Evolutionary conservation across 345 rosid genomes (phyloP).

Genomic region (Salix brachista): DNA sequence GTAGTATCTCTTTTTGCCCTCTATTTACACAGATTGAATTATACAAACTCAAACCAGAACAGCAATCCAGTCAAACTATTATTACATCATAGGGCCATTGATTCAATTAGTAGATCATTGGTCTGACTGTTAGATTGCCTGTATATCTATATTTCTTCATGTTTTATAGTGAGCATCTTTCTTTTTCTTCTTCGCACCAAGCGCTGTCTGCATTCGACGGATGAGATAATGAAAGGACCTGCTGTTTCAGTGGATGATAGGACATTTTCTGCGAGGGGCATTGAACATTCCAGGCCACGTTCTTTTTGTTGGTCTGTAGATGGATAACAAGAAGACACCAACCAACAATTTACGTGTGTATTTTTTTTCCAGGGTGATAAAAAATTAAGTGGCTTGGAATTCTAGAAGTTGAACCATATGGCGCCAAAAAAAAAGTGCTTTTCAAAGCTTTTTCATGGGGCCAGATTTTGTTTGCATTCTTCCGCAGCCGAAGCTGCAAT

Average conservation of each 20-base stretch:
- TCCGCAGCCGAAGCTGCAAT: neutral
- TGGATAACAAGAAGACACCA: neutral
- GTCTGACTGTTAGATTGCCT: too few species aligned
- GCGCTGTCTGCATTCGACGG: neutral
- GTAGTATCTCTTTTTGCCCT: too few species aligned
- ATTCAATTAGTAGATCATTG: too few species aligned
- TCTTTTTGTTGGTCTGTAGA: neutral
- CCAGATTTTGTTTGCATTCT: neutral
- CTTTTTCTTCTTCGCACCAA: too few species aligned
- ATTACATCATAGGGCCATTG: too few species aligned
- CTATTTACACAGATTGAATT: too few species aligned
- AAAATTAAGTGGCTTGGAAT: conserved; percentile 10
- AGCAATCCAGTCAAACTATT: too few species aligned
- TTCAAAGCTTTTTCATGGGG: neutral
- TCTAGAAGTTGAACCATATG: neutral
- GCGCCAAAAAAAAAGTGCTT: conserved; percentile 11
- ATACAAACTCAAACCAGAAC: too few species aligned
- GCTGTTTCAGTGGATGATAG: neutral
- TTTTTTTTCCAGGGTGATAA: neutral
- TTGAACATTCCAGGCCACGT: neutral
- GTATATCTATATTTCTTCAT: neutral
- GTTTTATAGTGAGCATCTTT: neutral
- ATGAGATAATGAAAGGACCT: neutral
- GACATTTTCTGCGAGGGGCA: neutral
- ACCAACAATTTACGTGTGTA: neutral